Conservation (phyloP, 495 filamentous ascomycete species). For the Lophiotrema nucula region DNA sequence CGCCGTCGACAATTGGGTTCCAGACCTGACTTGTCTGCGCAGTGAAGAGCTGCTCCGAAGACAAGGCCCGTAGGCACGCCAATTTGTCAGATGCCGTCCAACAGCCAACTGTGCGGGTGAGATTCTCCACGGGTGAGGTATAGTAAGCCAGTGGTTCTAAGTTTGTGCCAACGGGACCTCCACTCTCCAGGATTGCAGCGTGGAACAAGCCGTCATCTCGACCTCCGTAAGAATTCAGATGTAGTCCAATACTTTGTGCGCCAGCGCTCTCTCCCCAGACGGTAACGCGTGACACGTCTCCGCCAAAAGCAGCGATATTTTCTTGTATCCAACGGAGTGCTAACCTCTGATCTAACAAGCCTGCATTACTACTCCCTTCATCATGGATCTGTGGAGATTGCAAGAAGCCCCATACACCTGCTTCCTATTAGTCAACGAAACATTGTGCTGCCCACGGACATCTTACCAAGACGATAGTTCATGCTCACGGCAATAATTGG, state of each 20-base stretch:
- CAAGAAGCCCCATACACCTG: conserved; percentile 35
- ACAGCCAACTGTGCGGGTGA: conserved; percentile 40
- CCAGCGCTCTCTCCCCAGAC: conserved; percentile 50
- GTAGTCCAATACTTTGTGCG: conserved; percentile 53
- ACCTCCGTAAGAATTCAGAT: conserved; percentile 54
- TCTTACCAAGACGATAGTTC: conserved; percentile 34
- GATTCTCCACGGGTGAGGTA: conserved; percentile 43
- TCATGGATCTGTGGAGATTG: conserved; percentile 29
- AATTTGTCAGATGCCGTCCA: conserved; percentile 43
- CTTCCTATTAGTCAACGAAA: not conserved
- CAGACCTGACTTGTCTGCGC: conserved; percentile 43
- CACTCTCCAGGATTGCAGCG: conserved; percentile 51
- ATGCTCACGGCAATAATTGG: conserved; percentile 37
- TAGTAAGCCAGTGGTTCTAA: conserved; percentile 42
- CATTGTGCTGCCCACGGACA: not conserved
- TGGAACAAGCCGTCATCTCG: conserved; percentile 48
- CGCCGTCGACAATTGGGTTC: conserved; percentile 49
- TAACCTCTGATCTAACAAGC: conserved; percentile 34
- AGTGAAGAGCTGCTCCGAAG: conserved; percentile 46
- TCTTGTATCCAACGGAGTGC: conserved; percentile 36
- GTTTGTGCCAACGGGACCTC: conserved; percentile 44
- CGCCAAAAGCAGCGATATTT: conserved; percentile 36
- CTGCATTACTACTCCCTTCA: conserved; percentile 32
- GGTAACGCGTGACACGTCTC: conserved; percentile 29
- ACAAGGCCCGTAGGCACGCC: conserved; percentile 50